Base-by-base conservation (phyloP, 2,329 filamentous ascomycete species). In the Penicillium sp. region DNA sequence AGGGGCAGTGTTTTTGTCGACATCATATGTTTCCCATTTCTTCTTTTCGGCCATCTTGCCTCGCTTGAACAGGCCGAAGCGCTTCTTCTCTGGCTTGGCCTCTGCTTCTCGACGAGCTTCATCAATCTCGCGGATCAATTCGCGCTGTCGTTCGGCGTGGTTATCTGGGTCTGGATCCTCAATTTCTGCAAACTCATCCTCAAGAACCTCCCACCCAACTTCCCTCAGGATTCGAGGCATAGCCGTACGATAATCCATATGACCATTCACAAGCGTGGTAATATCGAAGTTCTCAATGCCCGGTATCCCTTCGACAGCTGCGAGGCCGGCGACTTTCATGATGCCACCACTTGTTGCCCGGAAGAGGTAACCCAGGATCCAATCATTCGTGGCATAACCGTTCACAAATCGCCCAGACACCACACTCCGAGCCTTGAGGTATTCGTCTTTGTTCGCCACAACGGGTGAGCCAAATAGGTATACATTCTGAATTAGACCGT, bases 101-200 rank as follows among this genome's bases (percentile, higher is more conserved):
- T 96, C 92, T 4, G 96, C 82, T 68, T 94, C 87, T 71, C 89
- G 92, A 38, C 94, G 86, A 7, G 94, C 94, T 75, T 96, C 93
- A 72, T 97, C 93, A 52, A 99, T 96, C 76, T 99, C 94, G 67
- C 89, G 92, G 72, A 99, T 96, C 42, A 99, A 84, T 75, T 97
- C 93, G 56, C 92, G 84, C 75, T 99, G 94, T 48, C 93, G 84
- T 71, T 91, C 84, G 50, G 86, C 83, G 75, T 97, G 93, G 66
- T 96, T 93, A 0, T 97, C 94, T 0, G 94, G 94, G 69, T 99
- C 94, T 0, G 94, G 92, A 66, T 99, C 94, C 72, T 97, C 94
- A 59, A 99, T 97, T 75, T 99, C 94, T 1, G 85, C 88, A 71
- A 97, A 99, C 72, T 97, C 93, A 67, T 97, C 92, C 63, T 89